phyloP scores from a whole-genome alignment of 139 green algal genomes.

The Haematococcus lacustris region DNA sequence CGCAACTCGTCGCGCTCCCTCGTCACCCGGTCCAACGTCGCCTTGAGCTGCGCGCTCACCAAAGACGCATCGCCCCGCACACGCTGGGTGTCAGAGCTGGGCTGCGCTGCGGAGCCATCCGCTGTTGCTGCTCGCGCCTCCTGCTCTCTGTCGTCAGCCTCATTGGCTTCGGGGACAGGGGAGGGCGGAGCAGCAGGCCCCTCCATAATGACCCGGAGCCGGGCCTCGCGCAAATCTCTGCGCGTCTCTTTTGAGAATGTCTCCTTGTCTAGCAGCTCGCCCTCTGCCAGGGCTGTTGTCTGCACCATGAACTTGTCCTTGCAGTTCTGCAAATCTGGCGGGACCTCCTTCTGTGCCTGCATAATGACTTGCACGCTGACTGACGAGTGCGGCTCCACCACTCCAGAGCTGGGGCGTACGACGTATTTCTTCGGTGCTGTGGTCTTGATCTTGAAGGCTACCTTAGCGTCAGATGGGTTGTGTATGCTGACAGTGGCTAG shows the following conservation, averaged over 20 bases:
- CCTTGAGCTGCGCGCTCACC: no score
- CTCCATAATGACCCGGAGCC: conserved; percentile 43
- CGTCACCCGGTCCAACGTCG: neutral
- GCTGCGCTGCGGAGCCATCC: no score
- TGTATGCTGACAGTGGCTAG: conserved; percentile 39
- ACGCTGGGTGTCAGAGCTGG: no score
- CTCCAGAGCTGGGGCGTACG: conserved; percentile 44
- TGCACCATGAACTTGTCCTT: conserved; percentile 65
- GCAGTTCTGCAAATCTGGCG: conserved; percentile 45
- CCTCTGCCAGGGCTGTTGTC: conserved; percentile 25
- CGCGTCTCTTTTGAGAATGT: conserved; percentile 28
- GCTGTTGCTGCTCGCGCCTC: neutral
- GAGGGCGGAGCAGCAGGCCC: conserved; percentile 44
- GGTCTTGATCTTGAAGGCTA: conserved; percentile 57
- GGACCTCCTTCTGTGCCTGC: conserved; percentile 54
- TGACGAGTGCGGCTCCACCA: conserved; percentile 26
- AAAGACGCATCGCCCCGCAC: no score
- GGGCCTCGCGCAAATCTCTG: conserved; percentile 28
- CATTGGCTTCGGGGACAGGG: conserved; percentile 37
- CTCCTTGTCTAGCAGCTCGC: conserved; percentile 34
- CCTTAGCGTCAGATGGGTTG: conserved; percentile 22
- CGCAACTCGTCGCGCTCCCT: conserved; percentile 28
- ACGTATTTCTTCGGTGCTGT: conserved; percentile 56
- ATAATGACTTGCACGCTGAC: conserved; percentile 34
- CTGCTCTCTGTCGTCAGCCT: no score